Conservation (phyloP, 1,284 basidiomycete genomes). For the Austroboletus novae-zelandiae region DNA sequence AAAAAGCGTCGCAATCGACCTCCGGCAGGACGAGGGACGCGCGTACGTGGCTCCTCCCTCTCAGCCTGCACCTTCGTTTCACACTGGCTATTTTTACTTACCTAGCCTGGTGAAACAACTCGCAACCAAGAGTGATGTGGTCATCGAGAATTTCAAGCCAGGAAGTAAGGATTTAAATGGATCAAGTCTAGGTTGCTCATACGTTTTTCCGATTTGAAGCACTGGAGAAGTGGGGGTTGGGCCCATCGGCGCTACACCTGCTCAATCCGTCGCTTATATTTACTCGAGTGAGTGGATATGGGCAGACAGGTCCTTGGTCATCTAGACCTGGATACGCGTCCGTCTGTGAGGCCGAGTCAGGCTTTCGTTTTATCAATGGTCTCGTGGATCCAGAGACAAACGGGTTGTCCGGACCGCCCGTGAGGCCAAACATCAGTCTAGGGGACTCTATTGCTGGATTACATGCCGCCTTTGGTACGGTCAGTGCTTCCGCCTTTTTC, state of each 20-base stretch:
- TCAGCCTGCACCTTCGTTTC: background rate
- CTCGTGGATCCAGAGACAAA: constrained; percentile 53
- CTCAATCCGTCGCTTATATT: constrained; percentile 65
- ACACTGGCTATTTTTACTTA: background rate
- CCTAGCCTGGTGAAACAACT: constrained; percentile 58
- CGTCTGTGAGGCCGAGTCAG: constrained; percentile 71
- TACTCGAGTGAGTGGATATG: constrained; percentile 71
- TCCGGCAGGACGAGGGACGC: constrained; percentile 12
- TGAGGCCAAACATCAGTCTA: constrained; percentile 67
- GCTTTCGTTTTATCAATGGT: constrained; percentile 71
- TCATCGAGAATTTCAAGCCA: constrained; percentile 72
- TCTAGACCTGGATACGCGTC: constrained; percentile 67
- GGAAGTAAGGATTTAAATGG: constrained; percentile 44
- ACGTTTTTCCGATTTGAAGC: constrained; percentile 35
- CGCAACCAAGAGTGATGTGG: constrained; percentile 59
- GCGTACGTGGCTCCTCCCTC: constrained; percentile 1
- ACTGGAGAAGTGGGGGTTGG: constrained; percentile 66
- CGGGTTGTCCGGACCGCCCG: constrained; percentile 55
- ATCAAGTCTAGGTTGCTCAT: background rate
- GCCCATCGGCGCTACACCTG: constrained; percentile 52
- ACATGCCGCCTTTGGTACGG: constrained; percentile 72
- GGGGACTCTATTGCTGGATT: constrained; percentile 70
- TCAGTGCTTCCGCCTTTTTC: constrained; percentile 25
- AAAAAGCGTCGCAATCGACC: too few relatives aligned
- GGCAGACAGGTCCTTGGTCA: constrained; percentile 71